A percentile compares a stretch with the other conserved stretches of the same genome.
These are phyloP conservation scores for Fusarium concolor DNA, from an alignment of 2,329 filamentous ascomycete genomes.

Conservation along the genomic window DNA sequence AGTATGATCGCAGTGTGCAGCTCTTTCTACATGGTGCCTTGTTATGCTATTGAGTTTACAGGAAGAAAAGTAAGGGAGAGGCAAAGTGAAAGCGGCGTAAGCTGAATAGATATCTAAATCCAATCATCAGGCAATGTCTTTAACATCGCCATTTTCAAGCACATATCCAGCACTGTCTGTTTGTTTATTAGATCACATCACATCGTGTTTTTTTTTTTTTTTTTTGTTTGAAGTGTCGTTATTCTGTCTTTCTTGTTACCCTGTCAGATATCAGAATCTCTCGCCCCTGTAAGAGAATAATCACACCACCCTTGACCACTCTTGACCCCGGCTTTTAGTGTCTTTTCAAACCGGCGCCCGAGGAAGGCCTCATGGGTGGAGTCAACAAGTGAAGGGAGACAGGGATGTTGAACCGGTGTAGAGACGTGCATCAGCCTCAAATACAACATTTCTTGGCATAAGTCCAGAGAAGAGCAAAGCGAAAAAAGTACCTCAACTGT, in stretches of 20 bases:
- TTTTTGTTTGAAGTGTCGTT: not conserved
- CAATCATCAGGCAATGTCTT: not conserved
- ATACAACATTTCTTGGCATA: constrained; percentile 17
- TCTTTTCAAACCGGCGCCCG: constrained; percentile 25
- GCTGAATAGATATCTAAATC: not conserved
- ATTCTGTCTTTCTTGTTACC: not conserved
- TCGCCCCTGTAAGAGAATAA: not conserved
- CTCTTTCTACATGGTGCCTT: too few relatives aligned
- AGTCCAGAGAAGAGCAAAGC: not conserved
- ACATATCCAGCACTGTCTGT: not conserved
- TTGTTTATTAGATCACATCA: not conserved
- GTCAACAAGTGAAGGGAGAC: not conserved
- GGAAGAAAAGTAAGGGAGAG: not conserved
- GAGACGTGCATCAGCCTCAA: constrained; percentile 35
- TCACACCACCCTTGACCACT: constrained; percentile 7
- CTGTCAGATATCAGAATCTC: constrained; percentile 34
- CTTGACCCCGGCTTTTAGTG: not conserved
- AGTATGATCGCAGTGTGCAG: constrained; percentile 44
- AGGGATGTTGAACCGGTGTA: constrained; percentile 32
- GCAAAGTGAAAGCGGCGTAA: not conserved
- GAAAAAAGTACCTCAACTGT: not conserved
- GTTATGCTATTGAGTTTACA: not conserved
- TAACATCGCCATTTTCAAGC: constrained; percentile 4
- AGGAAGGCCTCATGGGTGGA: constrained; percentile 37
- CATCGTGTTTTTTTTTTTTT: not conserved